Evolutionary conservation across 495 filamentous ascomycete species (phyloP).

Genomic region (Podospora bellae-mahoneyi): DNA sequence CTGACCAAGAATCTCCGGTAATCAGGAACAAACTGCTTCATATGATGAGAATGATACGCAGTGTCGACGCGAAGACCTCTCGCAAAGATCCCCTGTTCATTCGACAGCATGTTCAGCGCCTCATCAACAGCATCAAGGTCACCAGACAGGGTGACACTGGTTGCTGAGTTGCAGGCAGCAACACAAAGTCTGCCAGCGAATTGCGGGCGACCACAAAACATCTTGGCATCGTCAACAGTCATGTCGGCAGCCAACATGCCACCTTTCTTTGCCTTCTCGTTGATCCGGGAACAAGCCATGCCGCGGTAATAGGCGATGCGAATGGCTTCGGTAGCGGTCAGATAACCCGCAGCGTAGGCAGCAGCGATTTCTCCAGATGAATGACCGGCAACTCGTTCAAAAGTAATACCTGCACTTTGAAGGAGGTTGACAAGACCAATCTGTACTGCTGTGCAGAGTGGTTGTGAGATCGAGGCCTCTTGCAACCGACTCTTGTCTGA

Average conservation of each 20-base stretch:
- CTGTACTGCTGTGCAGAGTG: constrained; percentile 47
- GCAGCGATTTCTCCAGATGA: constrained; percentile 58
- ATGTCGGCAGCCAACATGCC: background rate
- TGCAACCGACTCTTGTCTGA: background rate
- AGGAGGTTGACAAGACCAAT: constrained; percentile 48
- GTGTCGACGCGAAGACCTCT: constrained; percentile 37
- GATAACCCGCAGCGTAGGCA: constrained; percentile 40
- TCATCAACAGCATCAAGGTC: constrained; percentile 34
- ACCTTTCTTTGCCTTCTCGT: background rate
- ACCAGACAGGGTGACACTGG: constrained; percentile 46
- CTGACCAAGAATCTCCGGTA: constrained; percentile 26
- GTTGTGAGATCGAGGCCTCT: constrained; percentile 38
- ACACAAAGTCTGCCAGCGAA: constrained; percentile 23
- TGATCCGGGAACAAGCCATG: background rate
- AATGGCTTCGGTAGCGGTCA: constrained; percentile 48
- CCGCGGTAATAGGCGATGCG: constrained; percentile 46
- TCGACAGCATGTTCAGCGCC: constrained; percentile 25
- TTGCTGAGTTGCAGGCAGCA: constrained; percentile 49
- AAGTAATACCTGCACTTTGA: constrained; percentile 35
- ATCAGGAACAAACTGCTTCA: constrained; percentile 37
- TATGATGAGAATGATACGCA: constrained; percentile 45
- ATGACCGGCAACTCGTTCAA: constrained; percentile 52
- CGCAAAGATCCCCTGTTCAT: constrained; percentile 43
- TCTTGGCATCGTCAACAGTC: background rate
- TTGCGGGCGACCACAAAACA: background rate